These are phyloP conservation scores for Clitopilus hobsonii DNA, from an alignment of 768 basidiomycete species.

Conservation along the genomic window DNA sequence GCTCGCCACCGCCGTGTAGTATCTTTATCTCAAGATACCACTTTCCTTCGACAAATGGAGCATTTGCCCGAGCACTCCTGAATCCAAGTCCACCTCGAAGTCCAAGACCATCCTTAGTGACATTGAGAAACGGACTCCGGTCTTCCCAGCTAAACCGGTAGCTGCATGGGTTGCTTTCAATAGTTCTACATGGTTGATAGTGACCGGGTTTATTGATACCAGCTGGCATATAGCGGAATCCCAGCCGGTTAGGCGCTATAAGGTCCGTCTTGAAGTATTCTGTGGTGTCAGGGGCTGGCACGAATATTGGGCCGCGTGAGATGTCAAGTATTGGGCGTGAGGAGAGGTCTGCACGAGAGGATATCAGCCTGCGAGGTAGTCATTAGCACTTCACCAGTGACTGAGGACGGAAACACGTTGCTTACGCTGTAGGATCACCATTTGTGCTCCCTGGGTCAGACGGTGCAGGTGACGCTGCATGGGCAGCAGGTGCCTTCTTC, in stretches of 20 bases:
- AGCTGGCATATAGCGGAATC: conserved; percentile 77
- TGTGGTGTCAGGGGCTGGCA: conserved; percentile 51
- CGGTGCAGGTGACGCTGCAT: conserved; percentile 55
- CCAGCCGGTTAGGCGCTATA: conserved; percentile 68
- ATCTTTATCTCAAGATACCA: conserved; percentile 95
- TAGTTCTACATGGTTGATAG: conserved; percentile 65
- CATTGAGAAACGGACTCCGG: conserved; percentile 73
- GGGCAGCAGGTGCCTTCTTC: conserved; percentile 45
- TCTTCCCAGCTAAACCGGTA: conserved; percentile 90
- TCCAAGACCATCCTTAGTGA: conserved; percentile 73
- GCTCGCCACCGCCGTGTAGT: conserved; percentile 67
- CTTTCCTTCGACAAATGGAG: conserved; percentile 80
- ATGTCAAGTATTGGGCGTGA: conserved; percentile 67
- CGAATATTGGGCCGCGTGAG: conserved; percentile 69
- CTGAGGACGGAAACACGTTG: background rate
- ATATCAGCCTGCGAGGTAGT: conserved; percentile 40
- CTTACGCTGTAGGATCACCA: conserved; percentile 30
- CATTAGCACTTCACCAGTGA: background rate
- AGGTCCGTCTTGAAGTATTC: conserved; percentile 66
- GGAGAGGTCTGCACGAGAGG: conserved; percentile 64
- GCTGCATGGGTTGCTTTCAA: conserved; percentile 68
- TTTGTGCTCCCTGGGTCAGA: conserved; percentile 40
- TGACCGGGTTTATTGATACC: conserved; percentile 62
- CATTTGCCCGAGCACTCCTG: conserved; percentile 84
- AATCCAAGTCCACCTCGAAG: conserved; percentile 86